Evolutionary conservation across 768 basidiomycete genomes (phyloP), one percentile per base, ranked within the genome.

Genomic region (Tulasnella sp.): DNA sequence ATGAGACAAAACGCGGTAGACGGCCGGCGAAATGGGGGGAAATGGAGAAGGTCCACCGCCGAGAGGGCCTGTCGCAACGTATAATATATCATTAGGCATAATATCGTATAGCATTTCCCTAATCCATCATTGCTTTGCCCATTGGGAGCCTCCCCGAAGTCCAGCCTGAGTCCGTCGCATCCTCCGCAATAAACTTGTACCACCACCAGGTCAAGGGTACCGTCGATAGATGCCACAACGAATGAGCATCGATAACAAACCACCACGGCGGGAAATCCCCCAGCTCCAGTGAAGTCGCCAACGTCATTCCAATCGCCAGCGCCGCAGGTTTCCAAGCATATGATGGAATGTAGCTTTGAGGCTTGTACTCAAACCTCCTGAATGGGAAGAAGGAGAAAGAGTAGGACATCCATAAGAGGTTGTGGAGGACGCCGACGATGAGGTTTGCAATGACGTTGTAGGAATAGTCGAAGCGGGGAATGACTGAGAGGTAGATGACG

Each of bases 391-490:
- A 44, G 16, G 89, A 91, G 71, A 91, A 86, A 3, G 93, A 87
- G 85, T 93, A 99, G 18, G 89, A 77, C 40, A 92, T 83, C 97
- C 98, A 99, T 21, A 97, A 84, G 38, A 89, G 48, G 84, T 97
- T 96, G 85, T 98, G 96, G 1, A 87, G 80, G 44, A 96, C 82
- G 2, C 95, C 97, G 80, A 98, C 81, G 78, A 86, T 81, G 82
- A 96, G 85, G 85, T 95, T 96, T 88, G 94, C 95, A 0, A 87
- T 84, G 85, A 97, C 94, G 87, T 99, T 98, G 87, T 98, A 99
- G 9, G 92, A 86, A 84, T 99, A 99, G 86, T 97, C 92, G 86
- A 97, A 98, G 75, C 92, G 91, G 38, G 92, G 92, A 71, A 92
- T 88, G 19, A 92, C 84, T 71, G 88, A 88, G 62, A 98, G 88